Conservation (phyloP, 2,329 filamentous ascomycete species). For the Coniochaeta prunicola region DNA sequence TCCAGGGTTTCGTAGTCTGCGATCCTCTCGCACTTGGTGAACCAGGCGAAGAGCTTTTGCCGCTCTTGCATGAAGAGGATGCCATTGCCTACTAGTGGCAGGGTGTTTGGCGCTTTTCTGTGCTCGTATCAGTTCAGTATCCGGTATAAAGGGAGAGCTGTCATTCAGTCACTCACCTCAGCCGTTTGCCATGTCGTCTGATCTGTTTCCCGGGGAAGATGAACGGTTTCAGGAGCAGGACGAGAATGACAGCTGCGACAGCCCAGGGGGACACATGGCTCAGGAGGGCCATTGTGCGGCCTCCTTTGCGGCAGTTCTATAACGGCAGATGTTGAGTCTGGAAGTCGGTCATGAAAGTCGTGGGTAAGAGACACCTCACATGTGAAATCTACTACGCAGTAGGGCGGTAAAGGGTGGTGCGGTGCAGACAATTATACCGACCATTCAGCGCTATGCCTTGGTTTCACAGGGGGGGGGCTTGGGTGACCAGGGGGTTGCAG, state of each 20-base stretch:
- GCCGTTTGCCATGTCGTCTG: slow-evolving; percentile 19
- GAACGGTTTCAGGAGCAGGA: slow-evolving; percentile 5
- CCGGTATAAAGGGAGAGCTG: not conserved
- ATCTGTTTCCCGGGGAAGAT: slow-evolving; percentile 11
- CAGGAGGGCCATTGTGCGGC: slow-evolving; percentile 4
- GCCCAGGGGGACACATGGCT: slow-evolving; percentile 3
- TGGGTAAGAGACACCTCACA: too few relatives aligned
- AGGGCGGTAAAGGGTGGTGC: too few relatives aligned
- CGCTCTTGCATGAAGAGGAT: slow-evolving; percentile 53
- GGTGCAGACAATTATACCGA: not conserved
- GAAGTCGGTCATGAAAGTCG: too few relatives aligned
- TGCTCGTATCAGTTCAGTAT: not conserved
- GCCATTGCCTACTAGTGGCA: slow-evolving; percentile 54
- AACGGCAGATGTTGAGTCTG: too few relatives aligned
- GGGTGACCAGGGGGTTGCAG: too few relatives aligned
- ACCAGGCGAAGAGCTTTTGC: slow-evolving; percentile 56
- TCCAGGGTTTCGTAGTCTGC: slow-evolving; percentile 55
- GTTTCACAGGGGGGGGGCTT: slow-evolving; percentile 1
- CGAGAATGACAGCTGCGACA: slow-evolving; percentile 1
- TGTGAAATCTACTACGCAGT: too few relatives aligned
- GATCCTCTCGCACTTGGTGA: slow-evolving; percentile 46
- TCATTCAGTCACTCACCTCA: too few relatives aligned
- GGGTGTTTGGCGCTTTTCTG: slow-evolving; percentile 40
- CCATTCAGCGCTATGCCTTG: not conserved
- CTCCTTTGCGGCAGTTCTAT: not conserved